Percentiles rank a stretch among this genome's conserved stretches.
Conservation (phyloP, 352 stramenopile species). For the Pythium coloratum region DNA sequence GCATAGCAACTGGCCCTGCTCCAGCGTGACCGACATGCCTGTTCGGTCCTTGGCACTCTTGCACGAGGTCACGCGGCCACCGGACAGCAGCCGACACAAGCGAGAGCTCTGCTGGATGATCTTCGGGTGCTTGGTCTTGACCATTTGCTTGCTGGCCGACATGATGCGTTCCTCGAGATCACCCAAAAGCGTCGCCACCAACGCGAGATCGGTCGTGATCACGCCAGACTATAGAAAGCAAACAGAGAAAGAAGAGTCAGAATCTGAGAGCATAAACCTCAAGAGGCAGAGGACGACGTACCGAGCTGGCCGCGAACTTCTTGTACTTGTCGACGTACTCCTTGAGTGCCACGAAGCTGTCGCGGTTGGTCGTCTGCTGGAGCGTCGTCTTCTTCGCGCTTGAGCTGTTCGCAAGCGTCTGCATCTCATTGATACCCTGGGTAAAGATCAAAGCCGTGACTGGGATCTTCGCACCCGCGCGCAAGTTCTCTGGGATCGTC, state of each 20-base stretch:
- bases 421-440: constrained; percentile 93
- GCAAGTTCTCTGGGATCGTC: constrained; percentile 48
- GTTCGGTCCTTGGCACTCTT: constrained; percentile 98
- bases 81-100: constrained; percentile 76
- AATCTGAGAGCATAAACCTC: not conserved
- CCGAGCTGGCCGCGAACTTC: constrained; percentile 13
- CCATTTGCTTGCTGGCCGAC: constrained; percentile 55
- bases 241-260: not conserved
- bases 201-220: constrained; percentile 36
- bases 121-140: constrained; percentile 79
- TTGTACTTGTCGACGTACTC: constrained; percentile 49
- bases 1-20: constrained; percentile 86
- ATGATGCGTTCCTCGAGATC: constrained; percentile 77
- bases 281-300: not conserved
- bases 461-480: constrained; percentile 49
- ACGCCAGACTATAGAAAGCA: constrained; percentile 9
- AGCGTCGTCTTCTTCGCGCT: constrained; percentile 69
- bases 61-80: constrained; percentile 93
- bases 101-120: constrained; percentile 83
- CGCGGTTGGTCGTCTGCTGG: constrained; percentile 82
- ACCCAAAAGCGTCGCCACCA: constrained; percentile 47
- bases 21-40: constrained; percentile 96
- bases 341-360: constrained; percentile 76
- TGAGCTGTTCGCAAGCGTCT: constrained; percentile 90
- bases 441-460: constrained; percentile 80